Evolutionary conservation across 192 early-diverging fungal genomes (phyloP).

Genomic region (Oehlia diaphana): DNA sequence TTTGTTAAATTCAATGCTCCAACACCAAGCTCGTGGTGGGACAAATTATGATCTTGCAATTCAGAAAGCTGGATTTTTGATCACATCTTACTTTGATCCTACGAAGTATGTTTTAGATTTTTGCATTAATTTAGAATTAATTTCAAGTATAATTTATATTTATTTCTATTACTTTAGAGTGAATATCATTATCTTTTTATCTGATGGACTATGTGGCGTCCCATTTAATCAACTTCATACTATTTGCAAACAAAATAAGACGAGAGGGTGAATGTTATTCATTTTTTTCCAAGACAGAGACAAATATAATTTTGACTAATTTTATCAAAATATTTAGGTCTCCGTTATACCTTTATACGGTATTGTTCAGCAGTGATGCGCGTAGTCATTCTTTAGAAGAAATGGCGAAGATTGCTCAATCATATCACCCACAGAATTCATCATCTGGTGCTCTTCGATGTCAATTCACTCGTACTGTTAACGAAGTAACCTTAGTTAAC

Average conservation of each 20-base stretch:
- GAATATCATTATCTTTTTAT: constrained; percentile 32
- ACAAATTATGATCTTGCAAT: constrained; percentile 20
- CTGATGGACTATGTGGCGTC: constrained; percentile 20
- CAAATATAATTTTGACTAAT: background rate
- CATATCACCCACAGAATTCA: background rate
- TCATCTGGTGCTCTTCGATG: background rate
- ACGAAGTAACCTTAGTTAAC: constrained; percentile 5
- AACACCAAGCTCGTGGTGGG: constrained; percentile 22
- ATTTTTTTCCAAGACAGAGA: background rate
- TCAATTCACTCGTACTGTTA: background rate
- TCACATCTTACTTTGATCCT: constrained; percentile 18
- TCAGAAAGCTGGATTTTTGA: constrained; percentile 11
- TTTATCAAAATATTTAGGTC: constrained; percentile 5
- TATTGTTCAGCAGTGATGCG: background rate
- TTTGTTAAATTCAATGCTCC: constrained; percentile 10
- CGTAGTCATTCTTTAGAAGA: constrained; percentile 1
- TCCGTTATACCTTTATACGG: constrained; percentile 23
- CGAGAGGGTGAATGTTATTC: constrained; percentile 12
- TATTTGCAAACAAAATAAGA: background rate
- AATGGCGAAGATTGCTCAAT: constrained; percentile 19
- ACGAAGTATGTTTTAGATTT: constrained; percentile 10
- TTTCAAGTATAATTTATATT: background rate
- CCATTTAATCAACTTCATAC: background rate
- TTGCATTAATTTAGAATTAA: background rate
- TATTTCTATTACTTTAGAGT: background rate